A percentile compares a stretch with the other conserved stretches of the same genome.
These are phyloP conservation scores for Kockiozyma suomiensis DNA, from an alignment of 805 yeast species.

Conservation along the genomic window DNA sequence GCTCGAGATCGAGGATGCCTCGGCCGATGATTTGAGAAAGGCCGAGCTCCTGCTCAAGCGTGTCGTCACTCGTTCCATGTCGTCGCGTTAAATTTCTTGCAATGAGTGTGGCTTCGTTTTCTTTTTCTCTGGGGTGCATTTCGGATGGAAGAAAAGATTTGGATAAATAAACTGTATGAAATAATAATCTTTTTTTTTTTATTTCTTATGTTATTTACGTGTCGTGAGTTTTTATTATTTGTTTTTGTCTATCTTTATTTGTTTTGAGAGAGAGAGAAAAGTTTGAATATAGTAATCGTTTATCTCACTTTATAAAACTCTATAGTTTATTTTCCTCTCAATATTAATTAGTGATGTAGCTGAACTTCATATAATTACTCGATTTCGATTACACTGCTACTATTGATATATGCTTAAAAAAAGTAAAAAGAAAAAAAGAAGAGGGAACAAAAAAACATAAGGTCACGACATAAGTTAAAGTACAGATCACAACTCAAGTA, in stretches of 20 bases:
- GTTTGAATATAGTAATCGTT: background rate
- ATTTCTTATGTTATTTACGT: background rate
- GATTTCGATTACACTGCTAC: too few species aligned
- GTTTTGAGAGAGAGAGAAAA: background rate
- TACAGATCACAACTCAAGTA: constrained; percentile 43
- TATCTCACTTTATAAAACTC: too few species aligned
- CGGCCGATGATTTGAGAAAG: constrained; percentile 98
- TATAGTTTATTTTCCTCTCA: too few species aligned
- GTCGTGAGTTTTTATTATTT: background rate
- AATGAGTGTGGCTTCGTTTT: background rate
- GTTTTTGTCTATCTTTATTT: background rate
- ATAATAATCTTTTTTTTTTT: background rate
- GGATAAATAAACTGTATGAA: background rate
- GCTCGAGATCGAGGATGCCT: constrained; percentile 92
- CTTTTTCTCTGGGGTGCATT: background rate
- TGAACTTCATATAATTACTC: too few species aligned
- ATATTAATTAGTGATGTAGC: too few species aligned
- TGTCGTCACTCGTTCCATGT: constrained; percentile 59
- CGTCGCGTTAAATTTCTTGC: constrained; percentile 26
- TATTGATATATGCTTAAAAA: too few species aligned
- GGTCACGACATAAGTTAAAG: background rate
- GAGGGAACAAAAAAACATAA: background rate
- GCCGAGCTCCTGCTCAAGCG: constrained; percentile 99
- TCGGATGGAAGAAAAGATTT: background rate
- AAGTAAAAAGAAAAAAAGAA: too few species aligned